Base-by-base conservation (phyloP, 768 basidiomycete genomes). In the Xerocomus brunneocitrinus region DNA sequence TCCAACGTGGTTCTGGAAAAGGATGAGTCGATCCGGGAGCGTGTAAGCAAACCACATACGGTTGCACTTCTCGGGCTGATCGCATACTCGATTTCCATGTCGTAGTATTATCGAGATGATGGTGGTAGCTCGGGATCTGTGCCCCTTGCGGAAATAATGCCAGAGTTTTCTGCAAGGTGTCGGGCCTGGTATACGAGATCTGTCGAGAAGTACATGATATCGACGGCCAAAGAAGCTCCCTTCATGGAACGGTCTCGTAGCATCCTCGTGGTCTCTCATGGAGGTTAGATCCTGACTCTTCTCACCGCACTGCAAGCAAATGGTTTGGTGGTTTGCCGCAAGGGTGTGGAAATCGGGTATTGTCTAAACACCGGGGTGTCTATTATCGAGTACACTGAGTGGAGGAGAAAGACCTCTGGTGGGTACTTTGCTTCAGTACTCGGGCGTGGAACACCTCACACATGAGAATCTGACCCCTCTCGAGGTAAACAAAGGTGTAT, bases 401-500 rank as follows among this genome's bases (percentile, higher is more conserved):
- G n/a, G n/a, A n/a, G n/a, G n/a, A n/a, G n/a, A n/a, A n/a, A n/a
- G n/a, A n/a, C n/a, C n/a, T n/a, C n/a, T 57, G 34, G 31, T 56
- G 50, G 79, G 75, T 16, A 61, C 59, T 24, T 53, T 89, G 40
- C 65, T 77, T 34, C 70, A 74, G 58, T 86, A 75, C 57, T 82
- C 77, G 34, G 79, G 82, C 60, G 71, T 74, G 25, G 66, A 73
- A 32, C 84, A 88, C 68, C 66, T 88, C 52, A 27, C 30, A 4
- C 36, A n/a, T 5, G 50, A 60, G 27, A 63, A 57, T 19, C 47
- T 62, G 32, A 62, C 62, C 1, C 56, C 66, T 14, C 64, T 79
- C 40, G 68, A 76, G 53, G 71, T 63, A 31, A 85, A 84, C 60
- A 81, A 70, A 7, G 84, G 87, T 58, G 74, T 74, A 52, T 48